Conservation (phyloP, 768 basidiomycete genomes). For the Peribolospora kevripleyi region DNA sequence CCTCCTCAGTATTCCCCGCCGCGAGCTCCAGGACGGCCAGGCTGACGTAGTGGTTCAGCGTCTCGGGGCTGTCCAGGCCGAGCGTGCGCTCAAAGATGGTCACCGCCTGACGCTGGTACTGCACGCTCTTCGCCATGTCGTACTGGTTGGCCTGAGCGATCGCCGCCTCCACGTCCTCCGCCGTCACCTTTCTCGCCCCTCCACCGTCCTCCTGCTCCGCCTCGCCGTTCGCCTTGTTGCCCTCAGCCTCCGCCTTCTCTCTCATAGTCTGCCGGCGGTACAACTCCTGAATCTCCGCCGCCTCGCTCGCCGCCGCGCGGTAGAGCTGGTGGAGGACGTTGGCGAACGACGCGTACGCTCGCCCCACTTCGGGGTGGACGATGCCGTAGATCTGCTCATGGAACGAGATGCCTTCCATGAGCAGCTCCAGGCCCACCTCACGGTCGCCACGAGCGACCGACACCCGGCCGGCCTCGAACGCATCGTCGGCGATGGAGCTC, state of each 20-base stretch:
- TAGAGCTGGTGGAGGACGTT: conserved; percentile 21
- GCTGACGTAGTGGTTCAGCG: conserved; percentile 22
- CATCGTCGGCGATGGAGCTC: conserved; percentile 21
- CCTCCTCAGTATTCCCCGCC: conserved; percentile 18
- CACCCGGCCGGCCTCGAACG: conserved; percentile 20
- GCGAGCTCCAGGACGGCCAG: conserved; percentile 24
- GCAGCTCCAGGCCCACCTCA: conserved; percentile 22
- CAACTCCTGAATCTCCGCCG: conserved; percentile 1
- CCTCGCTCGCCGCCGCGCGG: background rate
- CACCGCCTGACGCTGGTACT: conserved; percentile 23
- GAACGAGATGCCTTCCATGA: conserved; percentile 21
- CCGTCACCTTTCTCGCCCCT: conserved; percentile 2
- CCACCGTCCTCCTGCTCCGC: background rate
- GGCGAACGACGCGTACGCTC: conserved; percentile 22
- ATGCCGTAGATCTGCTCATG: conserved; percentile 24
- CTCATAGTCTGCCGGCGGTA: conserved; percentile 5
- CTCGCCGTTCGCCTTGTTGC: conserved; percentile 4
- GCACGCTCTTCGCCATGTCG: conserved; percentile 19
- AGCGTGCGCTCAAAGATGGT: conserved; percentile 22
- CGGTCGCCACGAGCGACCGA: conserved; percentile 19
- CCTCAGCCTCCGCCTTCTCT: conserved; percentile 7
- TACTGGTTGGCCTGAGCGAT: conserved; percentile 16
- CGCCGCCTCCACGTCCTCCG: conserved; percentile 14
- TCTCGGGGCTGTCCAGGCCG: conserved; percentile 21
- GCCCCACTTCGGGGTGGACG: conserved; percentile 24